Base-by-base conservation (phyloP, 2,329 filamentous ascomycete genomes). In the Fusarium metavorans region DNA sequence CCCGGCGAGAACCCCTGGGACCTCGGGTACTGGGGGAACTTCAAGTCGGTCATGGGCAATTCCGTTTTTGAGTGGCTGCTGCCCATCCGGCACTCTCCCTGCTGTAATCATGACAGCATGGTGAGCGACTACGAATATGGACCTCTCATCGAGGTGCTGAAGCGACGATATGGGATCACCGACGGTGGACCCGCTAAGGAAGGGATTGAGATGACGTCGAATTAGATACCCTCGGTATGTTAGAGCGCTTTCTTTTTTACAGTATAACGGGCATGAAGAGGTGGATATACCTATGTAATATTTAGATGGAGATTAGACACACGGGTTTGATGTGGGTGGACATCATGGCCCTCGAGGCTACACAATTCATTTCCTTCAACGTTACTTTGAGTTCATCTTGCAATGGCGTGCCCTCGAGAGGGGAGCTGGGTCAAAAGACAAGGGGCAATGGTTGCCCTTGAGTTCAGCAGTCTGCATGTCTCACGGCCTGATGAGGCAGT, bases 1-100 rank as follows among this genome's bases (percentile, higher is more conserved):
- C 88, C 90, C 0, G 92, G 94, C 11, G 92, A 97, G 76, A 98
- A 98, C 76, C 94, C 95, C 0, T 99, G 95, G 92, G 90, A 97
- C 77, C 85, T 97, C 1, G 94, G 93, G 2, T 83, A 84, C 10
- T 87, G 89, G 71, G 83, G 86, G 32, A 98, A 98, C 79, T 92
- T 95, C 84, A 90, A 91, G 73, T 89, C 92, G 16, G 90, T 98
- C 27, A 95, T 99, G 92, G 96, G 96, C 0, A 84, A 88, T 56
- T 89, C 84, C 23, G 73, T 91, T 3, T 70, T 92, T 16, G 93
- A 98, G 69, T 98, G 95, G 95, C 79, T 98, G 14, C 83, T 98
- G 2, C 96, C 96, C 0, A 81, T 97, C 37, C 90, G 87, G 66
- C 87, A 89, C 68, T 95, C 93, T 6, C 96, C 96, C 0, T 96